These are phyloP conservation scores for Jaminaea rosea DNA, from an alignment of 1,284 basidiomycete species.

Conservation along the genomic window DNA sequence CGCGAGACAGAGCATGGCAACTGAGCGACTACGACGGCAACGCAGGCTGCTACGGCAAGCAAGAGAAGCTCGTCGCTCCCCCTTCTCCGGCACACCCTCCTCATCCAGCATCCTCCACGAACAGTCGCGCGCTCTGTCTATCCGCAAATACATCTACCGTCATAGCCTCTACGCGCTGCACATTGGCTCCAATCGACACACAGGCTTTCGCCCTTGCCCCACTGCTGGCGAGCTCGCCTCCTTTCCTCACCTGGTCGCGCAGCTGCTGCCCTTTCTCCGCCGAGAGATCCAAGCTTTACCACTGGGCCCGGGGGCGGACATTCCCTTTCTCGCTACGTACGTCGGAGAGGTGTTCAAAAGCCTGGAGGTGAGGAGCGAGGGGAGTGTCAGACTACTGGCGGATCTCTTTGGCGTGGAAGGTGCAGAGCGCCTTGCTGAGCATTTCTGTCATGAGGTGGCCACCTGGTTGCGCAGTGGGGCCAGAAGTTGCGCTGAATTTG, in stretches of 20 bases:
- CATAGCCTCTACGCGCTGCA: conserved; percentile 34
- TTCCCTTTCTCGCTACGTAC: conserved; percentile 41
- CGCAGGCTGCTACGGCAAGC: too few species aligned
- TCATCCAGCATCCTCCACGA: too few species aligned
- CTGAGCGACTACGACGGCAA: too few species aligned
- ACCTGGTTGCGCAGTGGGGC: conserved; percentile 25
- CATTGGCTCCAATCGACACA: conserved; percentile 40
- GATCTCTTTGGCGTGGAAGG: conserved; percentile 33
- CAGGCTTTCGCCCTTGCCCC: conserved; percentile 23
- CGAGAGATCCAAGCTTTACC: conserved; percentile 42
- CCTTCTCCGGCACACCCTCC: too few species aligned
- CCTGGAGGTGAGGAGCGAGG: conserved; percentile 28
- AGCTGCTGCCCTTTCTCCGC: conserved; percentile 32
- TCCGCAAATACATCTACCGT: conserved; percentile 33
- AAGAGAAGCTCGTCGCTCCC: too few species aligned
- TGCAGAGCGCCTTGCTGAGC: conserved; percentile 14
- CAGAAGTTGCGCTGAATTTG: not conserved
- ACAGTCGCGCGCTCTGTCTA: not conserved
- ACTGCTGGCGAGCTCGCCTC: not conserved
- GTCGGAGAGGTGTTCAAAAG: conserved; percentile 30
- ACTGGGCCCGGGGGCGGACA: conserved; percentile 17
- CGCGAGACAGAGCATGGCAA: too few species aligned
- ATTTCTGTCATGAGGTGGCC: conserved; percentile 37
- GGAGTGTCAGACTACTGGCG: conserved; percentile 30
- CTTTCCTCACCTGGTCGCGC: conserved; percentile 14